Percentiles rank a stretch among this genome's conserved stretches.
phyloP scores from a whole-genome alignment of 2,329 filamentous ascomycete species.

The Stagonosporopsis cucurbitacearum region DNA sequence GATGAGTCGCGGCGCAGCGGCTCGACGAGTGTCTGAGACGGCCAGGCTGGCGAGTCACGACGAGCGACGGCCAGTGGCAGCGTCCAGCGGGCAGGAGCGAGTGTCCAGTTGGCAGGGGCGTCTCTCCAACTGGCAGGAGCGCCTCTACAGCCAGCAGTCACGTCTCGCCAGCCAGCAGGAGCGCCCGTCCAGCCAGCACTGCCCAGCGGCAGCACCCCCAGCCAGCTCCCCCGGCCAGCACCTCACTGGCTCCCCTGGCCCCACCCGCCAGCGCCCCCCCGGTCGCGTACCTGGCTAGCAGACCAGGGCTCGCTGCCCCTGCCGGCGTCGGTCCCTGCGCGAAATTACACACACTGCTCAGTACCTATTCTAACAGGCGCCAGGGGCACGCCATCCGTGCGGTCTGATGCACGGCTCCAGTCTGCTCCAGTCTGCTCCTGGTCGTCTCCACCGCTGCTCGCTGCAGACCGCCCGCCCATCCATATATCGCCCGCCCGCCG shows the following conservation, averaged over 20 bases:
- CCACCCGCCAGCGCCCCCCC: conserved; percentile 19
- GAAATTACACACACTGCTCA: too few species aligned
- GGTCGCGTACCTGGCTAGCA: conserved; percentile 34
- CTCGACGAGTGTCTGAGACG: too few species aligned
- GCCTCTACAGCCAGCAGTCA: too few species aligned
- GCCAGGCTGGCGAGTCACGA: too few species aligned
- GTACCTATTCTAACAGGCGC: conserved; percentile 26
- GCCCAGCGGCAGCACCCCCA: too few species aligned
- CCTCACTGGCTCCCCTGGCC: conserved; percentile 33
- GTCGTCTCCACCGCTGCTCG: conserved; percentile 25
- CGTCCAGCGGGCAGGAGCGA: too few species aligned
- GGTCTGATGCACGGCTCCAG: background rate
- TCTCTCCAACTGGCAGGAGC: too few species aligned
- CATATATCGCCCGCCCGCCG: conserved; percentile 40
- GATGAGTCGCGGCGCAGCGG: conserved; percentile 12
- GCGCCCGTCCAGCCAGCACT: too few species aligned
- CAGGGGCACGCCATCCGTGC: conserved; percentile 39
- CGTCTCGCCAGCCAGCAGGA: too few species aligned
- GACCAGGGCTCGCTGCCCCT: conserved; percentile 6
- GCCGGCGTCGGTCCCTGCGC: conserved; percentile 35
- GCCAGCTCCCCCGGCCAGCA: too few species aligned
- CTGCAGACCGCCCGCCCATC: conserved; percentile 38
- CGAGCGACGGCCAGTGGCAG: too few species aligned
- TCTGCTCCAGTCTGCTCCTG: conserved; percentile 30
- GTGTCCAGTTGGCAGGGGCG: too few species aligned